Conservation (phyloP, 352 stramenopile genomes). For the Pythium utonaiense region DNA sequence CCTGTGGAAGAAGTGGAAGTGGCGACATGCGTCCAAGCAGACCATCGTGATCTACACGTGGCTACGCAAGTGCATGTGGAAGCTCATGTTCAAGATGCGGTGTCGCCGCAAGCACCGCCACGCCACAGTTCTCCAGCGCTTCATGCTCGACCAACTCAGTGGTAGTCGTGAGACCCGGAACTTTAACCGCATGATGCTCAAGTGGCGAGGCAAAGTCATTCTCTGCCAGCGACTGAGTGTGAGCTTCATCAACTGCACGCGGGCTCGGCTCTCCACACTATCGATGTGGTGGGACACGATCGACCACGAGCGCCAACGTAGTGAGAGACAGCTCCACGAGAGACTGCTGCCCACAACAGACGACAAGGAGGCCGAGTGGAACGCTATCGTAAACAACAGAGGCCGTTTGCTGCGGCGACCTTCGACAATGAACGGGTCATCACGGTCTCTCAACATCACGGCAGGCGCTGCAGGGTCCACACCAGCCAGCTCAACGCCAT, state of each 20-base stretch:
- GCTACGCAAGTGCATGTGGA: slow-evolving; percentile 72
- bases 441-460: slow-evolving; percentile 5
- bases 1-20: slow-evolving; percentile 62
- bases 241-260: slow-evolving; percentile 51
- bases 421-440: slow-evolving; percentile 5
- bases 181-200: slow-evolving; percentile 73
- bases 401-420: slow-evolving; percentile 1
- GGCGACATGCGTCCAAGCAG: slow-evolving; percentile 54
- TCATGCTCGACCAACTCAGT: slow-evolving; percentile 54
- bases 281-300: slow-evolving; percentile 58
- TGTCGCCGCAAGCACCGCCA: slow-evolving; percentile 31
- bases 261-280: slow-evolving; percentile 51
- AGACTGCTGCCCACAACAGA: slow-evolving; percentile 27
- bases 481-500: neutral
- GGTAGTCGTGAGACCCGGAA: slow-evolving; percentile 61
- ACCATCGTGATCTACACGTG: slow-evolving; percentile 62
- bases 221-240: slow-evolving; percentile 49
- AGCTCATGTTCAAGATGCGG: slow-evolving; percentile 52
- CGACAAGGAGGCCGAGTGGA: slow-evolving; percentile 39
- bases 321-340: slow-evolving; percentile 43
- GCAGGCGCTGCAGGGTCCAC: neutral
- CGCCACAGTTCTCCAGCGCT: slow-evolving; percentile 43
- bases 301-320: slow-evolving; percentile 64
- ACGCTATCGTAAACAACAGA: slow-evolving; percentile 21
- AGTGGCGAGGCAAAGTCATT: slow-evolving; percentile 74